These are phyloP conservation scores for Colletotrichum tabaci DNA, from an alignment of 2,329 filamentous ascomycete species.

Conservation along the genomic window DNA sequence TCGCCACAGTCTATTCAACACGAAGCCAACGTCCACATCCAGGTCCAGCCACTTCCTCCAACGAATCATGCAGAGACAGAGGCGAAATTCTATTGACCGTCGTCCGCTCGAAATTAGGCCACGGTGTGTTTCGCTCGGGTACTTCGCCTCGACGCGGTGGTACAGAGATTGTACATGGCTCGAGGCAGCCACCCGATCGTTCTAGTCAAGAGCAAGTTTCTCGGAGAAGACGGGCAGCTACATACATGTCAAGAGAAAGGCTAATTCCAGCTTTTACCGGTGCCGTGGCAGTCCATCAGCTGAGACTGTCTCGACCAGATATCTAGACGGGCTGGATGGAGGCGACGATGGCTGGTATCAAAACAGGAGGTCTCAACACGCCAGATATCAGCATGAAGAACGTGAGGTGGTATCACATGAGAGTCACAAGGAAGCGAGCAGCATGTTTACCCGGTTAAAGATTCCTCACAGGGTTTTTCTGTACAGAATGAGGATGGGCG, in stretches of 20 bases:
- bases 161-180: neutral
- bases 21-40: neutral
- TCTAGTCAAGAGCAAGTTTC: neutral
- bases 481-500: neutral
- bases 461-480: neutral
- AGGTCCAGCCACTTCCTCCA: too few relatives aligned
- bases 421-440: too few relatives aligned
- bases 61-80: neutral
- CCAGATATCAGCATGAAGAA: too few relatives aligned
- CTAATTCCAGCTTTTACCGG: neutral
- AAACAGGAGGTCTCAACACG: too few relatives aligned
- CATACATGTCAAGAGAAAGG: neutral
- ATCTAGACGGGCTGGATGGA: too few relatives aligned
- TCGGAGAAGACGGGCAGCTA: neutral
- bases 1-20: neutral
- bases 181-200: neutral
- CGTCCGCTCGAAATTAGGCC: neutral
- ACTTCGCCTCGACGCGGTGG: neutral
- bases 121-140: neutral
- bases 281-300: neutral
- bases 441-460: too few relatives aligned
- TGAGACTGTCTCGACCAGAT: neutral
- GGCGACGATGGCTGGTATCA: too few relatives aligned
- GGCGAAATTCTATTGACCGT: neutral
- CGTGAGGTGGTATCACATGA: neutral